Evolutionary conservation across 2,329 filamentous ascomycete species (phyloP).

Genomic region (Alternaria tenuissima): DNA sequence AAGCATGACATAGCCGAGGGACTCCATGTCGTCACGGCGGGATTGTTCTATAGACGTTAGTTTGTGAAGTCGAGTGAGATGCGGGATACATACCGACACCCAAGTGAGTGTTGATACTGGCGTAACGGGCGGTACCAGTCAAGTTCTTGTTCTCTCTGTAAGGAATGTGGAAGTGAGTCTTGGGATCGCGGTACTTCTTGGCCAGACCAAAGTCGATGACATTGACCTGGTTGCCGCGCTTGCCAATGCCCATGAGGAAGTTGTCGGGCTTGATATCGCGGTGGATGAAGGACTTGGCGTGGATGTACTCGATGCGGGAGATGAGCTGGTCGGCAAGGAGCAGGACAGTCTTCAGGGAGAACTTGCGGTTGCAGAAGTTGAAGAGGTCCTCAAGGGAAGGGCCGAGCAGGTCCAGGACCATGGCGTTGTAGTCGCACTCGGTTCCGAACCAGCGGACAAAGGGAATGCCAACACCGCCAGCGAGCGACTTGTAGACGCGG

Average conservation of each 20-base stretch:
- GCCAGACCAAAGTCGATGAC: constrained; percentile 98
- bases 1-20: constrained; percentile 98
- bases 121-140: constrained; percentile 97
- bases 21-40: constrained; percentile 99
- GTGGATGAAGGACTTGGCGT: constrained; percentile 99
- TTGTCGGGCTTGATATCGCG: constrained; percentile 99
- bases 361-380: constrained; percentile 99
- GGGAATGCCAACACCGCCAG: constrained; percentile 95
- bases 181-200: constrained; percentile 99
- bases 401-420: constrained; percentile 96
- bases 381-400: constrained; percentile 97
- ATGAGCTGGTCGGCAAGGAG: constrained; percentile 97
- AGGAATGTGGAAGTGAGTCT: constrained; percentile 99
- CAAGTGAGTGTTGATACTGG: constrained; percentile 97
- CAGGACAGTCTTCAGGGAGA: constrained; percentile 97
- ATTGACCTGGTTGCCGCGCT: constrained; percentile 99
- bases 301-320: constrained; percentile 99
- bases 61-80: not conserved
- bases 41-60: constrained; percentile 77
- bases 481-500: constrained; percentile 87
- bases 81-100: constrained; percentile 75
- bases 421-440: constrained; percentile 99
- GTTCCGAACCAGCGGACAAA: constrained; percentile 99
- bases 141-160: constrained; percentile 99
- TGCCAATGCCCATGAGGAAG: constrained; percentile 99